Percentiles rank a stretch among this genome's conserved stretches.
These are phyloP conservation scores for Microdochium trichocladiopsis DNA, from an alignment of 2,329 filamentous ascomycete species.

Conservation along the genomic window DNA sequence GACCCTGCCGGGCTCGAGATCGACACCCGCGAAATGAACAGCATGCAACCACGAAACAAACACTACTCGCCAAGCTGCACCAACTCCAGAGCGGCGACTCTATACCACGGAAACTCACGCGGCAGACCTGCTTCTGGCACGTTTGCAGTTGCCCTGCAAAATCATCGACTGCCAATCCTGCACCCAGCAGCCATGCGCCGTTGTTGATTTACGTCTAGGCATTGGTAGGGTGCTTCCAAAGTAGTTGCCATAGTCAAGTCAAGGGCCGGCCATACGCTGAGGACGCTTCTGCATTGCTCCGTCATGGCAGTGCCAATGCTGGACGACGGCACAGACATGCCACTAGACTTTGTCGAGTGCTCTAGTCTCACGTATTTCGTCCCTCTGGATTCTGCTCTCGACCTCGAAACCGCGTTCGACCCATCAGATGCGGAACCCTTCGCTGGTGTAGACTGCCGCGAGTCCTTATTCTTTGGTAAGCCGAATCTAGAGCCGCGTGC, in stretches of 20 bases:
- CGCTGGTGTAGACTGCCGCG: slow-evolving; percentile 38
- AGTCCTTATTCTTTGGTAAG: slow-evolving; percentile 67
- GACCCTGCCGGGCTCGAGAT: too few relatives aligned
- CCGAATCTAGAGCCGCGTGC: slow-evolving; percentile 2
- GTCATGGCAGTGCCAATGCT: neutral
- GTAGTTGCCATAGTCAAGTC: too few relatives aligned
- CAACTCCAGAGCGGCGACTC: neutral
- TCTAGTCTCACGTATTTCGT: slow-evolving; percentile 56
- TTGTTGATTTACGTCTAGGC: too few relatives aligned
- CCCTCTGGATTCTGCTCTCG: slow-evolving; percentile 46
- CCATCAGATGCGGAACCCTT: slow-evolving; percentile 43
- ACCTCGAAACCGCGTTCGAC: slow-evolving; percentile 44
- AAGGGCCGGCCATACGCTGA: too few relatives aligned
- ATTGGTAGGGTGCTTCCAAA: too few relatives aligned
- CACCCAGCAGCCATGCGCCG: too few relatives aligned
- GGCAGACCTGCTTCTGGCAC: too few relatives aligned
- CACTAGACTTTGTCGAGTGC: slow-evolving; percentile 43
- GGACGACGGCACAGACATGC: neutral
- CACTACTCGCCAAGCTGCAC: too few relatives aligned
- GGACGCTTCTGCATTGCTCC: neutral
- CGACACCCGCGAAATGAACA: too few relatives aligned
- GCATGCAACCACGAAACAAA: too few relatives aligned
- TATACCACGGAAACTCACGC: slow-evolving; percentile 12
- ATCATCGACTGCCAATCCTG: too few relatives aligned
- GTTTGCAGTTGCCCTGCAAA: too few relatives aligned